phyloP scores from a whole-genome alignment of 176 grass and related monocot genomes.

The Paspalum notatum region DNA sequence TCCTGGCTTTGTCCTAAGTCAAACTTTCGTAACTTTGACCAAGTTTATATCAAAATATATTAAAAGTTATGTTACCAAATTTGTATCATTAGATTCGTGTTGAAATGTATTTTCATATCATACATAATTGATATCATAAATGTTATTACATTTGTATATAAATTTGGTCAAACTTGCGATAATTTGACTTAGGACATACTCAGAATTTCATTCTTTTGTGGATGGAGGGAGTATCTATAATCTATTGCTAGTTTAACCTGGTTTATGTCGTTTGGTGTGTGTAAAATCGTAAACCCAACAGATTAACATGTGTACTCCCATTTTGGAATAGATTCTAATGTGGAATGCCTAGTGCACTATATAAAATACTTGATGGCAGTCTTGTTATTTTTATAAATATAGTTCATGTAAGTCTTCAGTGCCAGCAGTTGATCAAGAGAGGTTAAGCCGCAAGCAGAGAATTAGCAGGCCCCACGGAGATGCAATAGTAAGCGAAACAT shows the following conservation, averaged over 20 bases:
- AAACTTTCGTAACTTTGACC: no score
- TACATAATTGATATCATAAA: no score
- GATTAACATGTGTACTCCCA: background rate
- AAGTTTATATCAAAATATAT: no score
- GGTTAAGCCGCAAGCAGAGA: background rate
- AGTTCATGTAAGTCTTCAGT: background rate
- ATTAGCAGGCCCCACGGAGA: background rate
- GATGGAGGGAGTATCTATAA: no score
- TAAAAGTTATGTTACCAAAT: no score
- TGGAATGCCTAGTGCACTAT: background rate
- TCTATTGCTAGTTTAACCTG: background rate
- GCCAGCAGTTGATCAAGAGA: background rate
- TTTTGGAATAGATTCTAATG: background rate
- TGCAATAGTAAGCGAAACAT: background rate
- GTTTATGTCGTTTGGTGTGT: background rate
- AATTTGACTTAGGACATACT: no score
- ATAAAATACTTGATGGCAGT: background rate
- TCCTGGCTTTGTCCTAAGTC: no score
- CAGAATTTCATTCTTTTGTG: no score
- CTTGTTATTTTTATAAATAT: background rate
- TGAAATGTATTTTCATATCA: no score
- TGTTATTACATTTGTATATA: no score
- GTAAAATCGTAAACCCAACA: background rate
- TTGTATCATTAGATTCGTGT: no score
- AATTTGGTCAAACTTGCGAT: no score